phyloP scores from a whole-genome alignment of 78 protist genomes.

The Dictyostelium citrinum region DNA sequence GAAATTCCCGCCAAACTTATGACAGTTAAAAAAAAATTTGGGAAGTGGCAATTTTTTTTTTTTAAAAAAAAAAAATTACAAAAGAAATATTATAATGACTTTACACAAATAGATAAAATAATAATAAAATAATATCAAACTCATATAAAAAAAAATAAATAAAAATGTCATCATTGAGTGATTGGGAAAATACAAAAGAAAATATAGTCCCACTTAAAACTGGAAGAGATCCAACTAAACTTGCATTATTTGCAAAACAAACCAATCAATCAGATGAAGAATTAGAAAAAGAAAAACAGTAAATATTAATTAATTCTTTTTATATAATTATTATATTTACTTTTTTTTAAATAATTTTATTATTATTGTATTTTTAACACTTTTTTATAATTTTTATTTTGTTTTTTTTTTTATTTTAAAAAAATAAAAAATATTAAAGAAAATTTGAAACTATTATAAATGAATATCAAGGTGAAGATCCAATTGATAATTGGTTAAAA shows the following conservation, averaged over 20 bases:
- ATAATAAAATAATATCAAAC: neutral
- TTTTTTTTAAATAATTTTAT: neutral
- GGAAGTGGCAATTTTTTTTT: no score
- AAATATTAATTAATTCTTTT: neutral
- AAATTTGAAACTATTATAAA: slow-evolving; percentile 51
- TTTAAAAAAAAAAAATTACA: no score
- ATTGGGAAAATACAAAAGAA: slow-evolving; percentile 80
- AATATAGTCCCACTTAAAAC: slow-evolving; percentile 68
- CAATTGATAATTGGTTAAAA: slow-evolving; percentile 66
- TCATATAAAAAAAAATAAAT: neutral
- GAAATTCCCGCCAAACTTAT: no score
- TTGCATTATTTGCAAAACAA: slow-evolving; percentile 14
- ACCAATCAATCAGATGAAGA: neutral
- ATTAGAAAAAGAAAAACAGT: slow-evolving; percentile 55
- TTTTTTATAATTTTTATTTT: no score
- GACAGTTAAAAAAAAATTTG: no score
- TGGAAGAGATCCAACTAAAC: slow-evolving; percentile 82
- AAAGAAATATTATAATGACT: no score
- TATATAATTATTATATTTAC: no score
- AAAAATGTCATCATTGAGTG: slow-evolving; percentile 40
- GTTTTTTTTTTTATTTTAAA: neutral
- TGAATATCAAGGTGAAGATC: slow-evolving; percentile 75
- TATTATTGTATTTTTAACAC: neutral
- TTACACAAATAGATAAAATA: no score
- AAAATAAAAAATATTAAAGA: no score